Conservation (phyloP, 768 basidiomycete genomes). For the Auriculariales sp. region DNA sequence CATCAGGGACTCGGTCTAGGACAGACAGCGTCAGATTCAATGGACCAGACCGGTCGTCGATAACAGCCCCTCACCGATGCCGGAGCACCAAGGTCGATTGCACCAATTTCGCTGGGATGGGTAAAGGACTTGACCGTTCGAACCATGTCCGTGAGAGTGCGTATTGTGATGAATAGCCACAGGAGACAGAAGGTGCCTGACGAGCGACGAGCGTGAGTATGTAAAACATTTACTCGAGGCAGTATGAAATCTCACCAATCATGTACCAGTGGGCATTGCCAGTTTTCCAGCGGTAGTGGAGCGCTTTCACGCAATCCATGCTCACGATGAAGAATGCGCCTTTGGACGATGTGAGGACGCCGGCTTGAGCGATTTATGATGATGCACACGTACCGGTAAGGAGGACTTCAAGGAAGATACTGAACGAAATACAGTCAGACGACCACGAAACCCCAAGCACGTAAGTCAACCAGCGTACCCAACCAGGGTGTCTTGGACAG, state of each 20-base stretch:
- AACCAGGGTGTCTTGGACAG: neutral
- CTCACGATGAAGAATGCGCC: neutral
- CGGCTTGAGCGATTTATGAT: neutral
- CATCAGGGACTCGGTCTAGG: neutral
- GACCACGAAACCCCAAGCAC: neutral
- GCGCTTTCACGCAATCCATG: neutral
- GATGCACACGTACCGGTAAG: neutral
- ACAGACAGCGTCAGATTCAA: neutral
- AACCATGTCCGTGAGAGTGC: neutral
- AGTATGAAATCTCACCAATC: no score
- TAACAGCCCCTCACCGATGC: neutral
- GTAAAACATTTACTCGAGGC: no score
- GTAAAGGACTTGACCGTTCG: neutral
- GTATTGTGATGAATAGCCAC: neutral
- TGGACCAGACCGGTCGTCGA: no score
- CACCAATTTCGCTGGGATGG: neutral
- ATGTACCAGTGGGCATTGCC: slow-evolving; percentile 1
- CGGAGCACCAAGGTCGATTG: neutral
- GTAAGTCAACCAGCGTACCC: neutral
- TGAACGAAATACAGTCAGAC: neutral
- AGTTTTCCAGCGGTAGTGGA: neutral
- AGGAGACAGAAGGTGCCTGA: neutral
- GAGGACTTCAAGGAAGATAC: neutral
- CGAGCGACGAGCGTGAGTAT: no score
- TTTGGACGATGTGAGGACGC: neutral